Evolutionary conservation across 1,139 yeast genomes (phyloP), one percentile per base, ranked within the genome.

Genomic region (Entelexis paramagnoliae): DNA sequence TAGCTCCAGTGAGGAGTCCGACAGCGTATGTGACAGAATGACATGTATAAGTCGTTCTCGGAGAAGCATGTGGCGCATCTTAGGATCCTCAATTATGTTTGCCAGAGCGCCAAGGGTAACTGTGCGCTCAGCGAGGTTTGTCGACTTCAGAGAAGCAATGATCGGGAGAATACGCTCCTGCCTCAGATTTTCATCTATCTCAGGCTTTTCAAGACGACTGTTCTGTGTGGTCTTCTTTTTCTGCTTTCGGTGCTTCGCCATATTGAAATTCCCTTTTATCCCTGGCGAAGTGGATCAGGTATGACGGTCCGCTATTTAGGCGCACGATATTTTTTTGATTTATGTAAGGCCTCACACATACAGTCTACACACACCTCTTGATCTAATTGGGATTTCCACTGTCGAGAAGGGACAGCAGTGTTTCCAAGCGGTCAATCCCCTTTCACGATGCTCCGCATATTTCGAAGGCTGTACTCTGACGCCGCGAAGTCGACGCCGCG

Each of bases 31-130:
- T 34, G 81, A 81, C 71, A 88, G 63, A 0, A 88, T 67, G 4
- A 77, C 73, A 41, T 78, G 77, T 11, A 88, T 72, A 40, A 89
- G 68, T 58, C 77, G 80, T 59, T 87, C 93, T 63, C 83, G 83
- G 55, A 89, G 66, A 28, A 88, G 70, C 55, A 79, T 54, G 48
- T 72, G 70, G 59, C 96, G 75, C 72, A 81, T 71, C 47, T 74
- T 71, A 1, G 75, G 67, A 61, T 86, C 93, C 57, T 85, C 95
- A 53, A 82, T 73, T 58, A 88, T 68, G 0, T 81, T 79, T 13
- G 83, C 75, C 36, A 87, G 80, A 4, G 93, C 83, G 7, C 83
- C 78, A 34, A 87, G 68, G 1, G 95, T 93, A 78, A 83, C 79
- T 1, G 85, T 74, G 58, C 86, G 75, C 55, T 88, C 96, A 63